Evolutionary conservation across 169 alveolate species (phyloP).

Genomic region (Cyclospora cayetanensis): DNA sequence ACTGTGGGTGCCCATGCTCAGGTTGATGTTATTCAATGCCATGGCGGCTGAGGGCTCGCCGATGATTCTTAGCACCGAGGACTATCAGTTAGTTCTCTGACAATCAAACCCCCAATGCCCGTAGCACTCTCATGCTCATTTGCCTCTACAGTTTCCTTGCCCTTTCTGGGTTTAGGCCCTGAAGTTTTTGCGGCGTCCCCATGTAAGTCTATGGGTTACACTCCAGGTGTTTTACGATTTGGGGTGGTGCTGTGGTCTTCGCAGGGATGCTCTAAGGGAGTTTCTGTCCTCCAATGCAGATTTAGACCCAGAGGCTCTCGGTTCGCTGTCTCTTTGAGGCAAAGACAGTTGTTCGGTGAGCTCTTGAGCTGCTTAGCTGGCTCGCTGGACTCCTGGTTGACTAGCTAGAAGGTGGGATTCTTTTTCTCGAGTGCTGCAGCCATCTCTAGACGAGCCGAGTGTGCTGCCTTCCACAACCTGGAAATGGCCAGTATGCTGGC

Average conservation of each 20-base stretch:
- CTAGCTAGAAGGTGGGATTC: too few relatives aligned
- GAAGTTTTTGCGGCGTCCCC: too few relatives aligned
- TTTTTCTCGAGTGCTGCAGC: too few relatives aligned
- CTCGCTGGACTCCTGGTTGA: not conserved
- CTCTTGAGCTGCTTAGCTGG: not conserved
- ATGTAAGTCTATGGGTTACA: too few relatives aligned
- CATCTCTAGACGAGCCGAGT: too few relatives aligned
- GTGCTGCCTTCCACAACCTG: too few relatives aligned
- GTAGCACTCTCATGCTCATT: too few relatives aligned
- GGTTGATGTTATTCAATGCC: slow-evolving; percentile 34
- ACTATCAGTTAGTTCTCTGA: not conserved
- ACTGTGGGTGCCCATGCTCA: not conserved
- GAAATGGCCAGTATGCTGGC: too few relatives aligned
- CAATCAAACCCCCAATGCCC: slow-evolving; percentile 3
- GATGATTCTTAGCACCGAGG: not conserved
- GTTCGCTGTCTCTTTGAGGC: not conserved
- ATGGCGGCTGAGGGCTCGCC: slow-evolving; percentile 42
- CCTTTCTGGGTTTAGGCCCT: not conserved
- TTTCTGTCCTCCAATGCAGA: not conserved
- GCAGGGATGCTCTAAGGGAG: not conserved
- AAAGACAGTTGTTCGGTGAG: not conserved
- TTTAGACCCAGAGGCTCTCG: slow-evolving; percentile 24
- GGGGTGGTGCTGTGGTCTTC: not conserved
- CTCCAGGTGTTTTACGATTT: slow-evolving; percentile 27
- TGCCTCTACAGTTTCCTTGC: not conserved